A percentile compares a stretch with the other conserved stretches of the same genome.
Evolutionary conservation across 2,329 filamentous ascomycete genomes (phyloP).

Genomic region (Diplodia scrobiculata): DNA sequence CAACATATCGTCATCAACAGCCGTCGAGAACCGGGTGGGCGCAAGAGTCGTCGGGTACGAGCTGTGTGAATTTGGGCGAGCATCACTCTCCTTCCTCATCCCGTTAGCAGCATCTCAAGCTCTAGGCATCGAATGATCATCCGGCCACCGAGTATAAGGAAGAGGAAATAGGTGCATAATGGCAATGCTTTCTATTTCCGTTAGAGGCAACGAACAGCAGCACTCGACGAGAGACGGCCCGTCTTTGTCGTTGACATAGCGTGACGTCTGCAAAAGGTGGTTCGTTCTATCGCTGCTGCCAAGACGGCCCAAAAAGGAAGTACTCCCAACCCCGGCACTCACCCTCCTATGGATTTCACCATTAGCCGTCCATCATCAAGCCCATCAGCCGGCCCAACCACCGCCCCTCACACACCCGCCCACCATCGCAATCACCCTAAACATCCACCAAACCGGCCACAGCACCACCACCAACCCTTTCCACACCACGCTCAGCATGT

Average conservation of each 20-base stretch:
- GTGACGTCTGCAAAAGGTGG: neutral
- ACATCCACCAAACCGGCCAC: conserved; percentile 11
- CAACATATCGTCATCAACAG: too few relatives aligned
- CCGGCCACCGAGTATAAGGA: neutral
- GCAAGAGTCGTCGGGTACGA: neutral
- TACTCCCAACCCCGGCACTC: neutral
- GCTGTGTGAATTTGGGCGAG: neutral
- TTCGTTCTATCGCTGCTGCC: neutral
- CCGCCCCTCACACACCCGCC: conserved; percentile 18
- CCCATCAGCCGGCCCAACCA: conserved; percentile 8
- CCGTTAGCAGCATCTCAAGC: neutral
- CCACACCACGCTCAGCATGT: conserved; percentile 12
- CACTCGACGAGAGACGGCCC: neutral
- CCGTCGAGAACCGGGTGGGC: neutral
- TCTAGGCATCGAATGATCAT: neutral
- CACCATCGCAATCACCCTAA: conserved; percentile 1
- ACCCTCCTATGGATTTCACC: neutral
- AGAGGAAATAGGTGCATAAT: neutral
- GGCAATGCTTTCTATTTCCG: neutral
- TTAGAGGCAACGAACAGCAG: neutral
- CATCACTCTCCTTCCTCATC: neutral
- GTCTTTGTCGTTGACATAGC: neutral
- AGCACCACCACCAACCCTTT: conserved; percentile 9
- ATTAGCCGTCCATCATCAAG: neutral
- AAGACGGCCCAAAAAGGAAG: neutral